Percentiles rank a stretch among this genome's conserved stretches.
Evolutionary conservation across 202 grass and related monocot genomes (phyloP).

Genomic region (Zizania palustris): DNA sequence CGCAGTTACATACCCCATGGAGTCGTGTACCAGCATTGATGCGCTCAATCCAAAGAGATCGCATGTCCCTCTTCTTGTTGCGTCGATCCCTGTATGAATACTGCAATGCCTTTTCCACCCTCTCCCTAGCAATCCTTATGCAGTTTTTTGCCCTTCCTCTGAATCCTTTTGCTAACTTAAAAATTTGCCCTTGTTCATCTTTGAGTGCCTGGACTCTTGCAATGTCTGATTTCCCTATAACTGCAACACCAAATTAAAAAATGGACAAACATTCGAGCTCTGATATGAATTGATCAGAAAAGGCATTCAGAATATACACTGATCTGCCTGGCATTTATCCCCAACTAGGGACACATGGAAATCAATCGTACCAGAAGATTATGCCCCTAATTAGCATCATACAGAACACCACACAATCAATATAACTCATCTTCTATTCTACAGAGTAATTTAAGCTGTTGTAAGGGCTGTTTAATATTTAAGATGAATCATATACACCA

Average conservation of each 20-base stretch:
- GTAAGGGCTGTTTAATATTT: background rate
- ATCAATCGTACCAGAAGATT: background rate
- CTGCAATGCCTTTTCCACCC: conserved; percentile 87
- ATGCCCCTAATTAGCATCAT: background rate
- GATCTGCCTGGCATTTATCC: background rate
- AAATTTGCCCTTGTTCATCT: conserved; percentile 96
- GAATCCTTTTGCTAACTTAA: conserved; percentile 93
- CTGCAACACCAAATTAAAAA: conserved; percentile 25
- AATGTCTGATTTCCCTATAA: background rate
- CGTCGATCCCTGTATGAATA: conserved; percentile 86
- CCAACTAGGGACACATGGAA: background rate
- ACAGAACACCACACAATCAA: background rate
- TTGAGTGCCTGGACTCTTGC: background rate
- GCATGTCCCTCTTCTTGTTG: conserved; percentile 95
- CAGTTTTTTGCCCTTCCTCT: conserved; percentile 91
- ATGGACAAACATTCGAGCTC: background rate
- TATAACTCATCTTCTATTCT: background rate
- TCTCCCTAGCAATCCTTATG: conserved; percentile 81
- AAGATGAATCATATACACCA: background rate
- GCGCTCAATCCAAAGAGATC: conserved; percentile 92
- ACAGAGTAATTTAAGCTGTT: background rate
- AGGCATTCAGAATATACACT: too few species aligned
- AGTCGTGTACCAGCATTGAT: conserved; percentile 87
- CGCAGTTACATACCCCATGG: conserved; percentile 75
- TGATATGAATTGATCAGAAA: too few species aligned